Evolutionary conservation across 2,329 filamentous ascomycete species (phyloP).

Genomic region (Pyrenophora graminea): DNA sequence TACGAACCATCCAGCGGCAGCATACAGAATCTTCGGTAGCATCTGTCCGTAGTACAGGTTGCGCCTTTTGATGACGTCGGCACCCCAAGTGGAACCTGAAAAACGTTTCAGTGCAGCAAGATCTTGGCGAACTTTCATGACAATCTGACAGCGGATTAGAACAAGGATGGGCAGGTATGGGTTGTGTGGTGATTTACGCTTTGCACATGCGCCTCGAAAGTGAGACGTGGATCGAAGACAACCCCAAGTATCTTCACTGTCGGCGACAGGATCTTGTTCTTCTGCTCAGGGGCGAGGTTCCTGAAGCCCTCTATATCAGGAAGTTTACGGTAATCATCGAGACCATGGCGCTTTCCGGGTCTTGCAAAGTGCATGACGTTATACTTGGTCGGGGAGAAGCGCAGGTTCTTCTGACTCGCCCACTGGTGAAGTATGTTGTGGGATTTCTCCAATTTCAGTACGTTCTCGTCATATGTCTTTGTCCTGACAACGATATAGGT

Average conservation of each 20-base stretch:
- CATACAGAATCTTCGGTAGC: conserved; percentile 1
- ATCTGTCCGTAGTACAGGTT: background rate
- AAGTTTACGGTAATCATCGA: too few relatives aligned
- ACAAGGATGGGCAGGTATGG: too few relatives aligned
- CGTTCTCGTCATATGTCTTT: background rate
- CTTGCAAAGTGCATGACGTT: conserved; percentile 1
- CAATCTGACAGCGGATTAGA: too few relatives aligned
- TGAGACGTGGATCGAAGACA: background rate
- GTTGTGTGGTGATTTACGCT: background rate
- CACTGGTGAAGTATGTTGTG: background rate
- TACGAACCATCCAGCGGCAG: conserved; percentile 2
- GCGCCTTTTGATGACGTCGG: background rate
- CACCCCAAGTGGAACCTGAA: background rate
- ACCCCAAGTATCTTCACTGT: conserved; percentile 1
- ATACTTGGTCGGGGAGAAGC: background rate
- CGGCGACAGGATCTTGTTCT: background rate
- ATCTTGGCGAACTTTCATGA: background rate
- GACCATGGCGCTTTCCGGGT: too few relatives aligned
- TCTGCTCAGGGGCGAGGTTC: background rate
- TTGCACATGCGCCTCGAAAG: background rate
- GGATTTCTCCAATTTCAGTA: too few relatives aligned
- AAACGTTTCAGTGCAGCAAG: background rate
- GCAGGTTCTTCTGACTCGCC: background rate
- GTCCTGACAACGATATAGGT: background rate
- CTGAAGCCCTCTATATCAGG: background rate